phyloP scores from a whole-genome alignment of 1,284 basidiomycete species.

The Naganishia albida region DNA sequence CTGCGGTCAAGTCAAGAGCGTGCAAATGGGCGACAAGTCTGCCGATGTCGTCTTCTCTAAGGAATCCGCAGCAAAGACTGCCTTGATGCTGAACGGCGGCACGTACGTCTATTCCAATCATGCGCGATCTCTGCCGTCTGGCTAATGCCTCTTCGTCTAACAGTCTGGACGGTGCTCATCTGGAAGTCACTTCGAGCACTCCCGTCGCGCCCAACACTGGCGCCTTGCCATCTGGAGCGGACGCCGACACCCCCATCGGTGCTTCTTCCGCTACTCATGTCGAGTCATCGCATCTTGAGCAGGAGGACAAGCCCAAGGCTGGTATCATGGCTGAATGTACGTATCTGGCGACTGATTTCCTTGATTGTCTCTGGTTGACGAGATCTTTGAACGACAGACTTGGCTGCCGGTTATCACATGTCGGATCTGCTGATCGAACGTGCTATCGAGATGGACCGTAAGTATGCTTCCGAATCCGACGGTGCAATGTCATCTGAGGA shows the following conservation, averaged over 20 bases:
- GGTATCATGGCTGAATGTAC: conserved; percentile 40
- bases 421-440: conserved; percentile 76
- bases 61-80: conserved; percentile 54
- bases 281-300: conserved; percentile 40
- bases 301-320: conserved; percentile 55
- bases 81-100: conserved; percentile 51
- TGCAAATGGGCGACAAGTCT: conserved; percentile 49
- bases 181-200: conserved; percentile 52
- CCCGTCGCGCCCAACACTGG: conserved; percentile 42
- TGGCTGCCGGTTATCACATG: conserved; percentile 75
- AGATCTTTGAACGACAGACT: conserved; percentile 52
- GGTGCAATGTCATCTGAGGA: not conserved
- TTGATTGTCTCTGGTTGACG: not conserved
- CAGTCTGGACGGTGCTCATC: conserved; percentile 53
- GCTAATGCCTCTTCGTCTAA: not conserved
- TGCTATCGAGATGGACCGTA: conserved; percentile 84
- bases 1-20: conserved; percentile 52
- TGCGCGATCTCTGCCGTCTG: not conserved
- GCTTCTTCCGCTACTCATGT: conserved; percentile 35
- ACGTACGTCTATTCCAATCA: conserved; percentile 47
- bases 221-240: conserved; percentile 43
- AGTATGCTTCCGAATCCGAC: conserved; percentile 42
- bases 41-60: conserved; percentile 56
- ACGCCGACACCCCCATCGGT: conserved; percentile 48
- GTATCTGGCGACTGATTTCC: conserved; percentile 29